Evolutionary conservation across 805 yeast genomes (phyloP), one percentile per base, ranked within the genome.

Genomic region (Metschnikowia dekortorum): DNA sequence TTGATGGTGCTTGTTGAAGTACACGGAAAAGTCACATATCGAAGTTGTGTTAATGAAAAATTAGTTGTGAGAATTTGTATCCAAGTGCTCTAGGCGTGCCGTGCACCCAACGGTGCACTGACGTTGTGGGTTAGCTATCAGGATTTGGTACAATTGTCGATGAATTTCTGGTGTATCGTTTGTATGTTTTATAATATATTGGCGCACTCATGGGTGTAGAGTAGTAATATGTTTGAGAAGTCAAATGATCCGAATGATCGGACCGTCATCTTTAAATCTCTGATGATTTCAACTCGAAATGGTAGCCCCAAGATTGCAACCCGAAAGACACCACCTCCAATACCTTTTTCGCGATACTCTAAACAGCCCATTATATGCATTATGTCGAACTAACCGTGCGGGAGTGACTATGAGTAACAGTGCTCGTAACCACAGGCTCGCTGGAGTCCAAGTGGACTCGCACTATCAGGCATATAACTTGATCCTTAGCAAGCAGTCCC

Each of bases 101-200:
- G 81, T 76, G 80, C 71, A 71, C 71, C 60, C 54, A 60, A 53
- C 61, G 57, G 61, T 66, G 63, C 69, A 67, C 75, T 61, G 81
- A 76, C 81, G 81, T 77, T 77, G 76, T 75, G 80, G 81, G 75
- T 70, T 75, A 52, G 81, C 82, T 78, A 78, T 78, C 83, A 78
- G 83, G 76, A 74, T 69, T 69, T 68, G 76, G 68, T 51, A 29
- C 59, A 47, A 47, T 50, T 50, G 47, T 50, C 53, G 56, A 51
- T 52, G 42, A 40, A 45, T 47, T 39, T 47, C 40, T 43, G 48
- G 55, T 47, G 55, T 46, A 37, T 46, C 36, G 51, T 49, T 46
- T 39, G 32, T 49, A 49, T 42, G 36, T 47, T 44, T 38, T 44
- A 43, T 22, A 16, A 43, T 52, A 45, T 47, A 52, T 52, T 39